These are phyloP conservation scores for Talinum fruticosum DNA, from an alignment of 148 eudicot species.

Conservation along the genomic window DNA sequence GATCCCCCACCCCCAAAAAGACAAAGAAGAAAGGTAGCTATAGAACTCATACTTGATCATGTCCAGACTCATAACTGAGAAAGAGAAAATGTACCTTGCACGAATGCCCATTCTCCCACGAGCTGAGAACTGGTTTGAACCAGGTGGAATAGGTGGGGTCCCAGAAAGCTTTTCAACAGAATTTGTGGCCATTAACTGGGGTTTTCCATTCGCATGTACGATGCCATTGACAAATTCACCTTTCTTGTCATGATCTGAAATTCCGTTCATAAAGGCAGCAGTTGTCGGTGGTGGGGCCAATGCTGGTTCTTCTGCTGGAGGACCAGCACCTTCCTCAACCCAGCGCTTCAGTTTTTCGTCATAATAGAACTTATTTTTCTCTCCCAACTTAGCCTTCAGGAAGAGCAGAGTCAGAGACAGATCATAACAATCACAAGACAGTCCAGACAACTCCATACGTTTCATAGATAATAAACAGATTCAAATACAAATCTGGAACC, in stretches of 20 bases:
- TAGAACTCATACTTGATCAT: background rate
- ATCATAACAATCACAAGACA: background rate
- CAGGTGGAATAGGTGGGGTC: constrained; percentile 77
- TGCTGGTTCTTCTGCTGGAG: constrained; percentile 65
- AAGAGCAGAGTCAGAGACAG: constrained; percentile 2
- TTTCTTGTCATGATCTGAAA: constrained; percentile 45
- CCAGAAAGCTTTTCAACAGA: constrained; percentile 45
- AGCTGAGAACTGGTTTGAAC: constrained; percentile 70
- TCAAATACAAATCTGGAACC: background rate
- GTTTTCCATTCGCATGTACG: constrained; percentile 37
- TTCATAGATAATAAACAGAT: background rate
- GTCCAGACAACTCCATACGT: background rate
- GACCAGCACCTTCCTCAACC: constrained; percentile 89
- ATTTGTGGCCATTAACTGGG: constrained; percentile 40
- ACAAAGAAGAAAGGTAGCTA: no score
- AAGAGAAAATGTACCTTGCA: constrained; percentile 47
- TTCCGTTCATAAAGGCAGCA: constrained; percentile 51
- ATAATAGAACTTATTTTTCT: constrained; percentile 70
- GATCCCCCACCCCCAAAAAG: background rate
- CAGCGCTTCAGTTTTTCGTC: constrained; percentile 87
- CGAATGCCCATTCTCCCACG: constrained; percentile 79
- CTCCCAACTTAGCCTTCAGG: constrained; percentile 83
- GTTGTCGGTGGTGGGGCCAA: constrained; percentile 79
- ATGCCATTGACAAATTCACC: constrained; percentile 32
- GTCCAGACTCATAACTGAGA: background rate